A percentile compares a stretch with the other conserved stretches of the same genome.
Evolutionary conservation across 2,329 filamentous ascomycete genomes (phyloP).

Genomic region (Pestalotiopsis sp.): DNA sequence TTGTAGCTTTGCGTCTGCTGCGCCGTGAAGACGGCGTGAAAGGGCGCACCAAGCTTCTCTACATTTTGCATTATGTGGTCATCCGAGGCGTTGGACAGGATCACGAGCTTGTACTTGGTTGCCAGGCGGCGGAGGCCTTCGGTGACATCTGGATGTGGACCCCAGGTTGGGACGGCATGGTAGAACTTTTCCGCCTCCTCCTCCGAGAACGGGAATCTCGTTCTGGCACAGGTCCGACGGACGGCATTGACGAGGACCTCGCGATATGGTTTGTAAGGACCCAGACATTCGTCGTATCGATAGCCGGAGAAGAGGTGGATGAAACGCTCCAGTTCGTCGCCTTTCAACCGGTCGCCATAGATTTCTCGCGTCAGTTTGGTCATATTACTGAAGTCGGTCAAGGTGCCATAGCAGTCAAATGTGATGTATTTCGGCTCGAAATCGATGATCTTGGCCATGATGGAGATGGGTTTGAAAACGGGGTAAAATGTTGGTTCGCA

Average conservation of each 20-base stretch:
- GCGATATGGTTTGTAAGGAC: neutral
- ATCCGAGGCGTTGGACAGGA: neutral
- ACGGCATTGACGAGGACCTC: neutral
- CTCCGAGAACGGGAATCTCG: neutral
- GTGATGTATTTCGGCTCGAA: constrained; percentile 1
- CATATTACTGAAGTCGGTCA: neutral
- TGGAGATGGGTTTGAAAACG: neutral
- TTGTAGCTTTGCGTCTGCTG: neutral
- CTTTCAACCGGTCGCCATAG: neutral
- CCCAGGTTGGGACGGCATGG: neutral
- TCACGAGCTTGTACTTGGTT: neutral
- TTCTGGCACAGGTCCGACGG: neutral
- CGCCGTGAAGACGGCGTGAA: constrained; percentile 1
- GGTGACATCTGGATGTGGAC: neutral
- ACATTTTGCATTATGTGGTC: constrained; percentile 1
- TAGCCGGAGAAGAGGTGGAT: neutral
- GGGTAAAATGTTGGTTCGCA: neutral
- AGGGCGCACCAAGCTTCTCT: neutral
- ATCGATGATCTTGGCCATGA: neutral
- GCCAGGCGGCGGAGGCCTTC: neutral
- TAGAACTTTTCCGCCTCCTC: constrained; percentile 1
- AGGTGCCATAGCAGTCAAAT: constrained; percentile 1
- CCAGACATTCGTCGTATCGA: neutral
- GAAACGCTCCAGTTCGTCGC: neutral
- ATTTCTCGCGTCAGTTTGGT: neutral